Evolutionary conservation across 805 yeast species (phyloP), one percentile per base, ranked within the genome.

Genomic region (Kockiozyma suomiensis): DNA sequence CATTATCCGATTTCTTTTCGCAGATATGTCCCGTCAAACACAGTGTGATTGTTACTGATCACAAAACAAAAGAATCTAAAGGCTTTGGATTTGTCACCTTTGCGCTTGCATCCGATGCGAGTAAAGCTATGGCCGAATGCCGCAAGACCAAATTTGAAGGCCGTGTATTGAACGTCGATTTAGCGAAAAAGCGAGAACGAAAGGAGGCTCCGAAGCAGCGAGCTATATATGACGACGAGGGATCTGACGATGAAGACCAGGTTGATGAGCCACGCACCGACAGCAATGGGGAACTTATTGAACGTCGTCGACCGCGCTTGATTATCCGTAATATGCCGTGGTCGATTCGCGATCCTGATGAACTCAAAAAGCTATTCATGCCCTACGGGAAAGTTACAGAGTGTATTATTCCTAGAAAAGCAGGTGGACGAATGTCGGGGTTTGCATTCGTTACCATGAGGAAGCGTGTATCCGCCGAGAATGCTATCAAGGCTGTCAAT

Each of bases 11-110:
- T 67, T 91, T 81, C 74, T 94, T 94, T 71, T 87, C 98, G 1
- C 90, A 90, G 65, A 87, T 91, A 76, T 93, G 90, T 3, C 99
- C 99, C 5, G 96, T 93, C 12, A 91, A 87, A 74, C 99, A 94
- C 74, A 96, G 97, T 1, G 92, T 91, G 47, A 82, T 94, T 43
- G 98, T 94, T 17, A 87, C 79, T 41, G 97, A 92, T 70, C 78
- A 78, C 10, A 84, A 86, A 37, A 83, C 88, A 56, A 74, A 75
- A 4, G 80, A 86, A 47, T 90, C 97, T 2, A 82, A 92, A 72
- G 98, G 99, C 1, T 94, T 92, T 75, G 99, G 99, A 2, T 94
- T 94, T 74, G 99, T 91, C 15, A 86, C 96, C 38, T 94, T 94
- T 73, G 83, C 88, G 1, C 75, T 82, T 50, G 91, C 89, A 64